Evolutionary conservation across 2,329 filamentous ascomycete species (phyloP).

Genomic region (Colletotrichum theobromicola): DNA sequence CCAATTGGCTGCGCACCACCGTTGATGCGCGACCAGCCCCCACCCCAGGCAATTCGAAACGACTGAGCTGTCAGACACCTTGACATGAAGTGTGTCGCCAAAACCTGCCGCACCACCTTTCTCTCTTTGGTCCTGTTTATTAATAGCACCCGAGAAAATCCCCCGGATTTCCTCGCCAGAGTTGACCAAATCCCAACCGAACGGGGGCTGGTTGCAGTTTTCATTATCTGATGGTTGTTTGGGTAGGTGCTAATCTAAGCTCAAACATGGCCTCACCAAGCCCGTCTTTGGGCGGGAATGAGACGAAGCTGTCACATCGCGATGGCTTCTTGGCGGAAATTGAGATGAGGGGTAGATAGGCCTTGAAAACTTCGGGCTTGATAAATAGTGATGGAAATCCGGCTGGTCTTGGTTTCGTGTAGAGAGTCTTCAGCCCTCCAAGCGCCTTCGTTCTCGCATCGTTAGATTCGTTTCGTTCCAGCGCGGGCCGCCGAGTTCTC

Average conservation of each 20-base stretch:
- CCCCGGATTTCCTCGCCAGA: neutral
- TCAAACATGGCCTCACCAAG: neutral
- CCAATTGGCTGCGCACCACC: neutral
- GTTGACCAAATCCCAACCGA: neutral
- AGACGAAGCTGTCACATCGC: neutral
- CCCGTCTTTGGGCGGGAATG: neutral
- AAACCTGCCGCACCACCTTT: neutral
- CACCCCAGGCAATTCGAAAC: conserved; percentile 3
- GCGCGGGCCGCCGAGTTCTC: neutral
- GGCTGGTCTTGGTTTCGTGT: neutral
- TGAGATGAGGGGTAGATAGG: neutral
- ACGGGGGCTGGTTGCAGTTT: neutral
- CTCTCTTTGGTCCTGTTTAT: neutral
- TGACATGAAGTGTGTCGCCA: neutral
- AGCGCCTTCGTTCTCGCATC: neutral
- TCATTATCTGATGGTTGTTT: neutral
- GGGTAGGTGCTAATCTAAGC: neutral
- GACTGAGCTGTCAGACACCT: neutral
- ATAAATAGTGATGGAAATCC: neutral
- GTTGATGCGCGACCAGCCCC: neutral
- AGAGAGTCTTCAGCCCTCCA: neutral
- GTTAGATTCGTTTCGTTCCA: neutral
- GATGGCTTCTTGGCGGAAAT: neutral
- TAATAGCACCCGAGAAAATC: neutral
- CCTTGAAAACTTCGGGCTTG: neutral